phyloP scores from a whole-genome alignment of 345 rosid genomes.

The Moringa oleifera region DNA sequence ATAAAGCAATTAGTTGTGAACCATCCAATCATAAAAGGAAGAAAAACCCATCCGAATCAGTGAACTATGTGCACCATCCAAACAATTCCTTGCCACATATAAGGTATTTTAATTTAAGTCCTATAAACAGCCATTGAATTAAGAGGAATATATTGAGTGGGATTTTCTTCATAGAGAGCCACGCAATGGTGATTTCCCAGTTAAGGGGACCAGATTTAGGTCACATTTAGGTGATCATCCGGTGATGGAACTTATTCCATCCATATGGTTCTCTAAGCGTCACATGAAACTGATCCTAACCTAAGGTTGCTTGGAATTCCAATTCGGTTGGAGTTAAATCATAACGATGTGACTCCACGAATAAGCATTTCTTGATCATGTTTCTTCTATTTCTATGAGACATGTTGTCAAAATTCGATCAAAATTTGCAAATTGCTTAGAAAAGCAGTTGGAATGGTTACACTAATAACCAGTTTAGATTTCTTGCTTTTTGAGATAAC shows the following conservation, averaged over 20 bases:
- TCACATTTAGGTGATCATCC: not conserved
- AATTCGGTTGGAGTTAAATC: not conserved
- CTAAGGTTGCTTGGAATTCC: not conserved
- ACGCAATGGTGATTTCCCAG: not conserved
- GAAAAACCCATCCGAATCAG: no score
- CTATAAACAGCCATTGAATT: not conserved
- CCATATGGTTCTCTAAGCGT: not conserved
- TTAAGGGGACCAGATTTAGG: not conserved
- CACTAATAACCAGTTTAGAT: no score
- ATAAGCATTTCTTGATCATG: no score
- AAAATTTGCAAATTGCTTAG: no score
- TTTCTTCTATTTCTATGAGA: no score
- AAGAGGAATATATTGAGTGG: conserved; percentile 12
- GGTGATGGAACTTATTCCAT: conserved; percentile 15
- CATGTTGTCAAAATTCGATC: no score
- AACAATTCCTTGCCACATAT: not conserved
- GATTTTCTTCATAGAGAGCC: not conserved
- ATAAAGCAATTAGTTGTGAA: no score
- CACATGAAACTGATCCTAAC: not conserved
- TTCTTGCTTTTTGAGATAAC: no score
- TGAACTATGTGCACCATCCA: no score
- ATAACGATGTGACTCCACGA: not conserved
- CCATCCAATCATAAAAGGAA: no score
- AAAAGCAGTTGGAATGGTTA: no score
- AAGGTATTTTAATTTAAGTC: not conserved